Base-by-base conservation (phyloP, 1,284 basidiomycete species). In the Pseudozyma flocculosa region DNA sequence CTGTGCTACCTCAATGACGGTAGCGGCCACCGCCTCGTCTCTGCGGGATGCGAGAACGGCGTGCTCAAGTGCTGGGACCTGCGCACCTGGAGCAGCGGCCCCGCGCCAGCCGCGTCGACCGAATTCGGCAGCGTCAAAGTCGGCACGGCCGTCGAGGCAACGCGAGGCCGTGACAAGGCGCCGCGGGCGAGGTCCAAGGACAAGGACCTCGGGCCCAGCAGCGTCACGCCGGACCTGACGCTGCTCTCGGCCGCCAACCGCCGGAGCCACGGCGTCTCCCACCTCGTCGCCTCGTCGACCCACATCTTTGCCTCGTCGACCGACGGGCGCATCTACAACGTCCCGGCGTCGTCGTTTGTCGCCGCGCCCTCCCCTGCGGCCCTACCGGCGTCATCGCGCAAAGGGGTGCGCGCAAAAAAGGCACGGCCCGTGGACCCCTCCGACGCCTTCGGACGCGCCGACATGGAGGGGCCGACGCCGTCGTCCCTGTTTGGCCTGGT, bases 21-120 rank as follows among this genome's bases (percentile, higher is more conserved):
- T 13, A 42, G 59, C 14, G 52, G 50, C 11, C 61, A 70, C 38
- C 56, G 56, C 43, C 47, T 76, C n/a, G 63, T 65, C 43, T 72
- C 61, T 23, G 60, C 61, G 1, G 63, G 71, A 10, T 73, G 71
- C 18, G 64, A 59, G 7, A 71, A 76, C 21, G 72, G 55, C 21
- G 58, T 64, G 32, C 51, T 77, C 53, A 73, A 75, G 40, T 51
- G 70, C 24, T 77, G 75, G 75, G 75, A 77, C 30, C 61, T 70
- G 46, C 68, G 74, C 19, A 23, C 36, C 40, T 17, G 4, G 36
- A 38, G 36, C 36, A n/a, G n/a, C n/a, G n/a, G n/a, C n/a, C n/a
- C n/a, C n/a, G n/a, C n/a, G n/a, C n/a, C n/a, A n/a, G n/a, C n/a
- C 17, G 7, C 36, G 8, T 37, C 36, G 36, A 4, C 7, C 14